Conservation (phyloP, 495 filamentous ascomycete species). For the Delitschia confertaspora region DNA sequence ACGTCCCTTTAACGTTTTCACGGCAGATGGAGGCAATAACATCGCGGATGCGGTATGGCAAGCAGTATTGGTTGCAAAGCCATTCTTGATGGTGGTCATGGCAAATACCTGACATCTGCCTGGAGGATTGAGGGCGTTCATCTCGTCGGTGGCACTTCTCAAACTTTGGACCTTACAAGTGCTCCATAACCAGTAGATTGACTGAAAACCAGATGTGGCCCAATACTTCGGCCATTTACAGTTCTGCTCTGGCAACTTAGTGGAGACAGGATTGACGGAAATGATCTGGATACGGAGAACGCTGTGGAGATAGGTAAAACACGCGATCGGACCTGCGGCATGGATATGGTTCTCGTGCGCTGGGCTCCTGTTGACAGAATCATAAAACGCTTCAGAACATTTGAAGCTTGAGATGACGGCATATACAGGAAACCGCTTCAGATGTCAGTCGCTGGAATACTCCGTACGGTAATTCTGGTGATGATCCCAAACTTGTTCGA, state of each 20-base stretch:
- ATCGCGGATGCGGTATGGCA: constrained; percentile 26
- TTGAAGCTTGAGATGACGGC: constrained; percentile 24
- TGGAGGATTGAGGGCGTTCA: constrained; percentile 26
- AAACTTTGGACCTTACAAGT: constrained; percentile 31
- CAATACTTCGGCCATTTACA: constrained; percentile 5
- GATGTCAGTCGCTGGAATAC: no score
- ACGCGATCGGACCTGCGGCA: constrained; percentile 34
- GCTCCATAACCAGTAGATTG: constrained; percentile 32
- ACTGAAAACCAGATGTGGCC: constrained; percentile 24
- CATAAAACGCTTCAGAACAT: constrained; percentile 30
- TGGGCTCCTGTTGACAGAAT: constrained; percentile 7
- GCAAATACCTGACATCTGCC: constrained; percentile 30
- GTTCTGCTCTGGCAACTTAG: not conserved
- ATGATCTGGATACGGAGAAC: constrained; percentile 19
- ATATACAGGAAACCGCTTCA: constrained; percentile 28
- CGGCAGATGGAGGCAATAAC: not conserved
- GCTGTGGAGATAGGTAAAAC: constrained; percentile 18
- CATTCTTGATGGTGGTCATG: constrained; percentile 34
- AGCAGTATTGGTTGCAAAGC: constrained; percentile 26
- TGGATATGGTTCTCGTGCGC: constrained; percentile 20
- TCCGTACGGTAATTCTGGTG: no score
- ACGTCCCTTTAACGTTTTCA: constrained; percentile 3
- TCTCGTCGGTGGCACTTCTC: constrained; percentile 30
- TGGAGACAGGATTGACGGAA: constrained; percentile 14
- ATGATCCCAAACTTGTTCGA: no score